Conservation (phyloP, 148 eudicot species). For the Rheum nobile region DNA sequence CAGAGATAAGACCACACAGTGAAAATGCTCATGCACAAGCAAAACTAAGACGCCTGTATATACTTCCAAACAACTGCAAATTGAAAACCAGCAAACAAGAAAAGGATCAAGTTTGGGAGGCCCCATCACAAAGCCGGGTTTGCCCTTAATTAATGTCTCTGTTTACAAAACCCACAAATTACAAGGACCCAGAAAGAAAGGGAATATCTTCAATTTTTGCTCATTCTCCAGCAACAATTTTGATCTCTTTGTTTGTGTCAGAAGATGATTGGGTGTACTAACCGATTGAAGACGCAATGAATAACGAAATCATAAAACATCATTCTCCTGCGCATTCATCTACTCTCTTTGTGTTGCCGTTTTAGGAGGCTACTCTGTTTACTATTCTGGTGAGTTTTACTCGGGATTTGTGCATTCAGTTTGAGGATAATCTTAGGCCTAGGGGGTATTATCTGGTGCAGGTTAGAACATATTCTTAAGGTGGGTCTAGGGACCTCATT, state of each 20-base stretch:
- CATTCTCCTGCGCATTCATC: not conserved
- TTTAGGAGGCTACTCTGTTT: not conserved
- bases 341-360: no score
- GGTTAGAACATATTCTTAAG: conserved; percentile 7
- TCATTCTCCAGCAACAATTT: not conserved
- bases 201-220: not conserved
- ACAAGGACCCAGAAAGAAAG: not conserved
- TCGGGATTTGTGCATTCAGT: conserved; percentile 8
- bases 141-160: not conserved
- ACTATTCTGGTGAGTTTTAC: not conserved
- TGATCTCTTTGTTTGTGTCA: not conserved
- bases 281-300: not conserved
- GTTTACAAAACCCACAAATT: not conserved
- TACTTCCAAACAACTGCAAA: conserved; percentile 13
- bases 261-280: conserved; percentile 3
- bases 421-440: not conserved
- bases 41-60: conserved; percentile 15
- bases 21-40: not conserved
- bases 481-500: not conserved
- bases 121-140: not conserved
- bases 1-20: not conserved
- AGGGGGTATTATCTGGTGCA: not conserved
- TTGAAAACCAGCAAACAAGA: conserved; percentile 19
- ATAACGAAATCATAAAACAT: not conserved
- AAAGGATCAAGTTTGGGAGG: conserved; percentile 12